Conservation (phyloP, 495 filamentous ascomycete genomes). For the Chlorociboria aeruginascens region DNA sequence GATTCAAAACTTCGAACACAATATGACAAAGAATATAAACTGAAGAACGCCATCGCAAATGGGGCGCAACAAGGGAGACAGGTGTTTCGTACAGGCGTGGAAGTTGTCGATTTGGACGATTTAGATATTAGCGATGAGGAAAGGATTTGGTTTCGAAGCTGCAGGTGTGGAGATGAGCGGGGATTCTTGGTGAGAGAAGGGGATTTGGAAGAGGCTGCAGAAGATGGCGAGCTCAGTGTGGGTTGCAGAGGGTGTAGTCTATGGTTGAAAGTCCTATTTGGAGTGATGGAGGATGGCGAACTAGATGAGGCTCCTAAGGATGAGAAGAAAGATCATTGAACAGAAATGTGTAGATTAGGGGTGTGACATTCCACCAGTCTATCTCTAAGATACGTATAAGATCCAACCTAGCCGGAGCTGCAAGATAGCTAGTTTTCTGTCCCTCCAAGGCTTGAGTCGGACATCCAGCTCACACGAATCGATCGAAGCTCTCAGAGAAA, state of each 20-base stretch:
- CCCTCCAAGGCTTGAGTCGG: not conserved
- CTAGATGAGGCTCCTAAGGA: not conserved
- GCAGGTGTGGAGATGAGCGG: conserved; percentile 68
- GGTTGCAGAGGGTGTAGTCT: conserved; percentile 75
- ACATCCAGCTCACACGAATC: not conserved
- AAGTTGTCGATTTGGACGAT: conserved; percentile 77
- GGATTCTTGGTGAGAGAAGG: conserved; percentile 59
- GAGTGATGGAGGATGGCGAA: conserved; percentile 39
- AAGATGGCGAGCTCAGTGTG: conserved; percentile 53
- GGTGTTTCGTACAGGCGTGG: conserved; percentile 54
- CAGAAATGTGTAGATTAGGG: no score
- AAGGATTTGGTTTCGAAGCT: conserved; percentile 50
- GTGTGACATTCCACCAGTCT: no score
- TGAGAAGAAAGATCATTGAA: no score
- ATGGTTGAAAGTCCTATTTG: conserved; percentile 66
- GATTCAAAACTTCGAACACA: conserved; percentile 42
- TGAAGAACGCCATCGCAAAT: conserved; percentile 26
- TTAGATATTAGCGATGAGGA: conserved; percentile 42
- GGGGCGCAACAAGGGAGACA: conserved; percentile 1
- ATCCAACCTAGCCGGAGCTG: no score
- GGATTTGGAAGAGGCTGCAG: conserved; percentile 53
- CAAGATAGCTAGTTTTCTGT: no score
- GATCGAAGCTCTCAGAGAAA: not conserved
- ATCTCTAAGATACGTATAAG: no score
- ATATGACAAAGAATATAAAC: conserved; percentile 49